Base-by-base conservation (phyloP, 495 filamentous ascomycete genomes). In the Penicillium samsonianum region DNA sequence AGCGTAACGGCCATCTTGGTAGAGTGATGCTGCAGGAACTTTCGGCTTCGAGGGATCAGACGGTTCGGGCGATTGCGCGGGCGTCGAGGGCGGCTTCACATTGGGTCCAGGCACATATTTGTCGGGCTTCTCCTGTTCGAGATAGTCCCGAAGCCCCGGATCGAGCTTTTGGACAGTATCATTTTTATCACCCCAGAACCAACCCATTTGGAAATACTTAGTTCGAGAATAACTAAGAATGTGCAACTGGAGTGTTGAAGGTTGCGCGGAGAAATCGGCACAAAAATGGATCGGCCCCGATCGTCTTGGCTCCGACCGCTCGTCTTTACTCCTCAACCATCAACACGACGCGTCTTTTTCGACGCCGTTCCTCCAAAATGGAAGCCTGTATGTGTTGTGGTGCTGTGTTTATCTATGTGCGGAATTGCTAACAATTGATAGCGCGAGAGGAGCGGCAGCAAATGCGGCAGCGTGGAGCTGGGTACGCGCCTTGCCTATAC, bases 1-100 rank as follows among this genome's bases (percentile, higher is more conserved):
- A 45, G 92, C 91, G 71, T 97, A 98, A 57, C 94, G 89, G 58
- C 91, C 92, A 73, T 97, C 94, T 61, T 75, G 82, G 68, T 73
- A 89, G 20, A 86, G 77, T 6, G 86, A 87, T 56, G 82, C 74
- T 40, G 73, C 57, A 8, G 86, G 85, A 64, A 82, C 78, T 77
- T 59, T 78, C 65, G 68, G 71, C 73, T 66, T 74, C n/a, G 72
- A 66, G 23, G 71, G 17, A 33, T 76, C 59, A 54, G 42, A 19
- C 31, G 61, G 28, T 45, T 65, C 28, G 51, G 67, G 25, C 4
- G 65, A 53, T 14, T 73, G 57, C 44, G 57, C 26, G 4, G 65
- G 50, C 28, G 61, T 54, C n/a, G 63, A 28, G 9, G 63, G 53
- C 23, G 63, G 57, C 53, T 69, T 65, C 64, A 63, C 41, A 42